These are phyloP conservation scores for Beauveria rudraprayagi DNA, from an alignment of 2,329 filamentous ascomycete genomes.

Conservation along the genomic window DNA sequence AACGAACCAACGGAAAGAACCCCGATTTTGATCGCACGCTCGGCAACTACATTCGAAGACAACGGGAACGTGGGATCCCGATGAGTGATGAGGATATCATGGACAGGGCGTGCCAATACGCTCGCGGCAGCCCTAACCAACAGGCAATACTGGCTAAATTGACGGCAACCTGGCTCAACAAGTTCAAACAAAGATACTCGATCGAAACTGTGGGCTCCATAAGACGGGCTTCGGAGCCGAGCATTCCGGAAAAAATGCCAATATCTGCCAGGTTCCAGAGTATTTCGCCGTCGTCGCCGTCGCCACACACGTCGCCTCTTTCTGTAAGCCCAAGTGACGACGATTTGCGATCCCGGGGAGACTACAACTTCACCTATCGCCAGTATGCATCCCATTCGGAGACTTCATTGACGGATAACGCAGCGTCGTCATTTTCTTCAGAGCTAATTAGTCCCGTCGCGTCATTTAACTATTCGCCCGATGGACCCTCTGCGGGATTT, in stretches of 20 bases:
- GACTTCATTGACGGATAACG: conserved; percentile 23
- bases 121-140: conserved; percentile 57
- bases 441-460: conserved; percentile 66
- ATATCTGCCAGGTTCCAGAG: conserved; percentile 41
- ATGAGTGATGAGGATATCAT: conserved; percentile 75
- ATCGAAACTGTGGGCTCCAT: conserved; percentile 41
- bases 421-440: conserved; percentile 58
- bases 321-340: conserved; percentile 65
- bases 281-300: conserved; percentile 67
- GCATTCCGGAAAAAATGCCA: conserved; percentile 60
- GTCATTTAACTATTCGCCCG: conserved; percentile 68
- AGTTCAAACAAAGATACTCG: conserved; percentile 86
- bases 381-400: conserved; percentile 27
- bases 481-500: conserved; percentile 62
- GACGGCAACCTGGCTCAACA: conserved; percentile 77
- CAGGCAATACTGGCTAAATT: conserved; percentile 65
- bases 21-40: conserved; percentile 90
- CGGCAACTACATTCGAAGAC: conserved; percentile 77
- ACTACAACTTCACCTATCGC: conserved; percentile 27
- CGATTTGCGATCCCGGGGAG: conserved; percentile 38
- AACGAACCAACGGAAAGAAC: conserved; percentile 73
- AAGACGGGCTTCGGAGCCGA: conserved; percentile 56
- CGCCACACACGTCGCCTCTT: conserved; percentile 56
- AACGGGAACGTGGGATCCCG: conserved; percentile 64
- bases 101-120: conserved; percentile 77